These are phyloP conservation scores for Tubosaeta brunneosetosa DNA, from an alignment of 768 basidiomycete species.

Conservation along the genomic window DNA sequence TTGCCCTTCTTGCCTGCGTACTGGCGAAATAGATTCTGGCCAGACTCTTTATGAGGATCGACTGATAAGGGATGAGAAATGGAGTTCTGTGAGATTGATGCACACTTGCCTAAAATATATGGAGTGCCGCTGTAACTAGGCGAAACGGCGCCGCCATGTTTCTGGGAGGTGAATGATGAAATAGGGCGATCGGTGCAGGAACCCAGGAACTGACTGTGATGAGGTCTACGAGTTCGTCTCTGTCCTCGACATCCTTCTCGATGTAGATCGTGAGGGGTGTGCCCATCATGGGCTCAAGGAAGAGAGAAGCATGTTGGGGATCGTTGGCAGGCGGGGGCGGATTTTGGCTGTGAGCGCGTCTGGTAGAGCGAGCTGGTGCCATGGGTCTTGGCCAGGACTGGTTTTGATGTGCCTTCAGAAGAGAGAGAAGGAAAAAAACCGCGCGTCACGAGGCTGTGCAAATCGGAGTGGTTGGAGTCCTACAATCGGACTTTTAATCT, in stretches of 20 bases:
- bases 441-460: slow-evolving; percentile 15
- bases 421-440: slow-evolving; percentile 16
- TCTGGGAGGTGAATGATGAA: slow-evolving; percentile 39
- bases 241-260: slow-evolving; percentile 75
- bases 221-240: slow-evolving; percentile 56
- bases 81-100: slow-evolving; percentile 1
- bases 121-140: slow-evolving; percentile 74
- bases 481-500: slow-evolving; percentile 22
- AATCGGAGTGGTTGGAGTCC: slow-evolving; percentile 27
- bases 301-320: slow-evolving; percentile 45
- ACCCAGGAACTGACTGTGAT: slow-evolving; percentile 52
- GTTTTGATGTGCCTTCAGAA: slow-evolving; percentile 20
- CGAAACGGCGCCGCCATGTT: slow-evolving; percentile 70
- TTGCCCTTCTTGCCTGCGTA: slow-evolving; percentile 78
- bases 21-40: slow-evolving; percentile 76
- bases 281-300: slow-evolving; percentile 81
- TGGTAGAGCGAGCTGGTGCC: slow-evolving; percentile 69
- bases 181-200: slow-evolving; percentile 1
- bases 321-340: slow-evolving; percentile 27
- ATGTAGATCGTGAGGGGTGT: slow-evolving; percentile 70
- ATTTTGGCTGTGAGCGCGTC: slow-evolving; percentile 41
- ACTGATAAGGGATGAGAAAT: slow-evolving; percentile 40
- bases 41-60: slow-evolving; percentile 72
- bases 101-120: slow-evolving; percentile 68
- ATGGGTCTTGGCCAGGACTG: slow-evolving; percentile 57